Evolutionary conservation across 176 grass and related monocot species (phyloP), one percentile per base, ranked within the genome.

Genomic region (Neostapfia colusana): DNA sequence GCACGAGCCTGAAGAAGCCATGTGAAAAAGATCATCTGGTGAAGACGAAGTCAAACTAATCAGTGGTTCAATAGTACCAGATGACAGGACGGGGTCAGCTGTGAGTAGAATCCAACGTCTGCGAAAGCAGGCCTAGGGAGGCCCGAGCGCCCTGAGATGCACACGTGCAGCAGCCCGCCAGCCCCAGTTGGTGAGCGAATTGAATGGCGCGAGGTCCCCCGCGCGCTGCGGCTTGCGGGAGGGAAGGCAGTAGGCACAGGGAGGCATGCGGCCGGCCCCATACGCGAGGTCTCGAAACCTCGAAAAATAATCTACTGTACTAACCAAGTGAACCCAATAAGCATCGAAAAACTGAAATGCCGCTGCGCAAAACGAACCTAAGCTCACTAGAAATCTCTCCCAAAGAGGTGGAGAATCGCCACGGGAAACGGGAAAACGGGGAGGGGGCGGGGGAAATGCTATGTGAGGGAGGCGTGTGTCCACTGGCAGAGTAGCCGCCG

Each of bases 141-240:
- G 54, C 72, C 66, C 28, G 21, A 62, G 39, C 41, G 72, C 45
- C 17, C 34, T 25, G 55, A 42, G n/a, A 56, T 10, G 24, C 65
- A 34, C 13, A 61, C 23, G 27, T 4, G 44, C 9, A 7, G 74
- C 42, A 15, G 75, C 37, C 63, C 79, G 65, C 65, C 58, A 10
- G 38, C 41, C 24, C 24, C 63, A 43, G 76, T 87, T 23, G 69
- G 81, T 79, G n/a, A 3, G 86, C 45, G 81, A 74, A 84, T 88
- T 88, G 69, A 86, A 88, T 88, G 75, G 81, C 63, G 54, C 13
- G 38, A 66, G 83, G 48, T 18, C 58, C 74, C 80, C 79, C 48
- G 18, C 20, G 38, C 20, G 51, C n/a, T 23, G 53, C 53, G 1
- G 53, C 53, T 3, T 23, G 55, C 55, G 21, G 55, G 55, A 25